These are phyloP conservation scores for Orobanche coerulescens DNA, from an alignment of 257 asterid species.

Conservation along the genomic window DNA sequence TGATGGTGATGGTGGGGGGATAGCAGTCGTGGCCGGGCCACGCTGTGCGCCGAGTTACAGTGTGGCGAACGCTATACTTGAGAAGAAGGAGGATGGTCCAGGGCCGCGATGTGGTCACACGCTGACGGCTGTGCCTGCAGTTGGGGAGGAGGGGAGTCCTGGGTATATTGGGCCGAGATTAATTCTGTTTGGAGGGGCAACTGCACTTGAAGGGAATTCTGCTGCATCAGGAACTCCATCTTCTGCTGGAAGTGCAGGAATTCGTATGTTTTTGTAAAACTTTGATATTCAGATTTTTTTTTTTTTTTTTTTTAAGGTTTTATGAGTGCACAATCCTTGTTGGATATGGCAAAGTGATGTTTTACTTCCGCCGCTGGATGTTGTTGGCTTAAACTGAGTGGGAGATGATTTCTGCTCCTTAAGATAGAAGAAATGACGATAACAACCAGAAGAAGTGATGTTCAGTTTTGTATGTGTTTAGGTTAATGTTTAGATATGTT, in stretches of 20 bases:
- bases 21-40: slow-evolving; percentile 56
- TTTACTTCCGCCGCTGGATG: slow-evolving; percentile 1
- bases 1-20: slow-evolving; percentile 17
- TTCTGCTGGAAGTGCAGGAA: slow-evolving; percentile 99
- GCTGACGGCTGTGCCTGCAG: slow-evolving; percentile 86
- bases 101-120: slow-evolving; percentile 99
- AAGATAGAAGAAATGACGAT: background rate
- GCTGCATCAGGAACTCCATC: slow-evolving; percentile 85
- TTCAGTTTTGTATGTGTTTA: background rate
- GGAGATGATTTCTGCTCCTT: background rate
- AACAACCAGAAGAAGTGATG: background rate
- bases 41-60: slow-evolving; percentile 83
- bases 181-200: slow-evolving; percentile 94
- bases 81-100: slow-evolving; percentile 91
- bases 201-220: slow-evolving; percentile 96
- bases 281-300: slow-evolving; percentile 13
- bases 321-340: background rate
- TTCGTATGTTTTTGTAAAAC: slow-evolving; percentile 47
- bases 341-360: background rate
- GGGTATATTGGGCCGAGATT: slow-evolving; percentile 86
- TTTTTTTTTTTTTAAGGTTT: slow-evolving; percentile 2
- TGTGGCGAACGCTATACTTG: slow-evolving; percentile 66
- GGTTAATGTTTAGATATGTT: background rate
- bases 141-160: slow-evolving; percentile 88
- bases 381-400: too few relatives aligned